Conservation (phyloP, 176 grass and related monocot species). For the Chloris gayana region DNA sequence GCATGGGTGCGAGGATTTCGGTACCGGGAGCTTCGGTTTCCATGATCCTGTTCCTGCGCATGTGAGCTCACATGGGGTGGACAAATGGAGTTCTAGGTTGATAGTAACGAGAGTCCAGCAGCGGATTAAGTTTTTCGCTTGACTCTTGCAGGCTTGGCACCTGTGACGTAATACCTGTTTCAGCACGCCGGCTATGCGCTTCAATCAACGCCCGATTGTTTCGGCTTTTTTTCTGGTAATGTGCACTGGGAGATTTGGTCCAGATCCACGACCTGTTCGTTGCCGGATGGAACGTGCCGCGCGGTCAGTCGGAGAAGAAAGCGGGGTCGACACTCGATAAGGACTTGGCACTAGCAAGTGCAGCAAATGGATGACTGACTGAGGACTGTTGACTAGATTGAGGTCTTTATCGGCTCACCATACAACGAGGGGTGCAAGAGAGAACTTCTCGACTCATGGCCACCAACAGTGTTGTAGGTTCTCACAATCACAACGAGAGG, state of each 20-base stretch:
- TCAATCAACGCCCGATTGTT: too few relatives aligned
- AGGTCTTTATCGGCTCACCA: not conserved
- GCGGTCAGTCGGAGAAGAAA: not conserved
- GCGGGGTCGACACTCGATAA: not conserved
- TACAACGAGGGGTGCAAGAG: not conserved
- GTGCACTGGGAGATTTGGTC: constrained; percentile 4
- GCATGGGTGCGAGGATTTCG: not conserved
- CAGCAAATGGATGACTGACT: not conserved
- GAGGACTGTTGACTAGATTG: not conserved
- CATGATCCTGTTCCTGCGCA: not conserved
- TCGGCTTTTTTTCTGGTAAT: not conserved
- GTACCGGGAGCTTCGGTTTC: not conserved
- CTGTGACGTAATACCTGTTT: not conserved
- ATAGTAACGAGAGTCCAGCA: not conserved
- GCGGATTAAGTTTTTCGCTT: not conserved
- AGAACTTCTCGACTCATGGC: too few relatives aligned
- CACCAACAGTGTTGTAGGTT: not conserved
- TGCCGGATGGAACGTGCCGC: not conserved
- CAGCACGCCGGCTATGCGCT: not conserved
- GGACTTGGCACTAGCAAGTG: not conserved
- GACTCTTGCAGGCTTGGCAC: constrained; percentile 10
- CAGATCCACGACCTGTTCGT: not conserved
- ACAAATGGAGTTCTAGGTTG: constrained; percentile 13
- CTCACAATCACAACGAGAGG: not conserved
- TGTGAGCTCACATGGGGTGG: constrained; percentile 55